Evolutionary conservation across 2,329 filamentous ascomycete genomes (phyloP).

Genomic region (Trichothecium roseum): DNA sequence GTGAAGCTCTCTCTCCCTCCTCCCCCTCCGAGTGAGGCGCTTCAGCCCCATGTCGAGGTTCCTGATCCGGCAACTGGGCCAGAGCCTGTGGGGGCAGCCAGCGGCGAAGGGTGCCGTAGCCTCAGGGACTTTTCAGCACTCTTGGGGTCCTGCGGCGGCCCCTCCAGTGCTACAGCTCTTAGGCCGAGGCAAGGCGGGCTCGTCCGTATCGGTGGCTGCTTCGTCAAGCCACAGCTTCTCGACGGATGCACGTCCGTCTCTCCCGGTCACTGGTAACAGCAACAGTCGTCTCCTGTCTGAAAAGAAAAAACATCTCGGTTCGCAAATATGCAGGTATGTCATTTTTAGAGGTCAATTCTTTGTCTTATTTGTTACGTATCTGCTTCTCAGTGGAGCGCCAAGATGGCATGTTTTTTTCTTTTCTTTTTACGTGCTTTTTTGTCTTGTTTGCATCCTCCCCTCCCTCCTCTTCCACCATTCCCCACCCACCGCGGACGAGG

Average conservation of each 20-base stretch:
- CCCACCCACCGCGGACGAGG: not conserved
- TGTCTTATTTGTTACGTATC: not conserved
- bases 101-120: not conserved
- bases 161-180: not conserved
- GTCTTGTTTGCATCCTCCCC: not conserved
- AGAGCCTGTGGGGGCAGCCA: conserved; percentile 1
- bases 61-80: conserved; percentile 10
- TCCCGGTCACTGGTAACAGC: not conserved
- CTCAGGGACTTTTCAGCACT: conserved; percentile 4
- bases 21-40: no score
- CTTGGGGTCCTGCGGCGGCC: conserved; percentile 2
- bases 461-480: not conserved
- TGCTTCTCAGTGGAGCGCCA: not conserved
- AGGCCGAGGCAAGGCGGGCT: conserved; percentile 7
- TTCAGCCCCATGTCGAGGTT: conserved; percentile 5
- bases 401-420: not conserved
- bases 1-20: no score
- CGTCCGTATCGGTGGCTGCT: not conserved
- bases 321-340: conserved; percentile 1
- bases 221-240: not conserved
- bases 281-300: no score
- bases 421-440: not conserved
- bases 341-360: not conserved
- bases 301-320: not conserved
- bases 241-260: not conserved